Evolutionary conservation across 495 filamentous ascomycete species (phyloP).

Genomic region (Daldinia loculata): DNA sequence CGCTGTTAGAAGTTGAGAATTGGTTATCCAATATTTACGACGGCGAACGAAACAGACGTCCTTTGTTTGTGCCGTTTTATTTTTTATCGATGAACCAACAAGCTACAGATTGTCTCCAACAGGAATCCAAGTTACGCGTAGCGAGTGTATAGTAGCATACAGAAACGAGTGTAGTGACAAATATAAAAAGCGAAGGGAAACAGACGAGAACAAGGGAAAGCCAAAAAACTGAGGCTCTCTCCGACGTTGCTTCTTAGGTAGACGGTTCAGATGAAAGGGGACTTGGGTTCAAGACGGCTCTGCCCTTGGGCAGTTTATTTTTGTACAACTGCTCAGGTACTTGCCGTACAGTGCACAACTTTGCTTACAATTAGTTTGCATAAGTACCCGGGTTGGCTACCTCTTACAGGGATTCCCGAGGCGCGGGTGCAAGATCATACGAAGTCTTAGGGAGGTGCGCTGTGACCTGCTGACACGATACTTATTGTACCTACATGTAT

Average conservation of each 20-base stretch:
- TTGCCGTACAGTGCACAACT: slow-evolving; percentile 29
- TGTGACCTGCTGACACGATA: slow-evolving; percentile 26
- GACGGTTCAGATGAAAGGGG: slow-evolving; percentile 35
- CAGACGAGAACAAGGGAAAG: slow-evolving; percentile 29
- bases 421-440: slow-evolving; percentile 36
- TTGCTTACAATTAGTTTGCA: slow-evolving; percentile 17
- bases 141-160: slow-evolving; percentile 43
- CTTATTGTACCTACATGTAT: background rate
- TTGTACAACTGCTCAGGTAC: slow-evolving; percentile 30
- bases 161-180: slow-evolving; percentile 45
- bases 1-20: slow-evolving; percentile 8
- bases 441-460: slow-evolving; percentile 36
- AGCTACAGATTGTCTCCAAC: slow-evolving; percentile 9
- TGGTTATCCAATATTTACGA: slow-evolving; percentile 22
- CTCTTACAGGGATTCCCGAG: slow-evolving; percentile 37
- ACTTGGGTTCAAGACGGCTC: slow-evolving; percentile 24
- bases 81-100: slow-evolving; percentile 2
- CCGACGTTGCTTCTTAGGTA: slow-evolving; percentile 25
- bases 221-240: slow-evolving; percentile 37
- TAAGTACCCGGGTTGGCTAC: slow-evolving; percentile 20
- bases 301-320: slow-evolving; percentile 41
- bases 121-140: slow-evolving; percentile 37
- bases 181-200: slow-evolving; percentile 39
- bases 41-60: slow-evolving; percentile 22
- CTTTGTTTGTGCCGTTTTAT: slow-evolving; percentile 4